Base-by-base conservation (phyloP, 768 basidiomycete species). In the Leccinum uliginosum region DNA sequence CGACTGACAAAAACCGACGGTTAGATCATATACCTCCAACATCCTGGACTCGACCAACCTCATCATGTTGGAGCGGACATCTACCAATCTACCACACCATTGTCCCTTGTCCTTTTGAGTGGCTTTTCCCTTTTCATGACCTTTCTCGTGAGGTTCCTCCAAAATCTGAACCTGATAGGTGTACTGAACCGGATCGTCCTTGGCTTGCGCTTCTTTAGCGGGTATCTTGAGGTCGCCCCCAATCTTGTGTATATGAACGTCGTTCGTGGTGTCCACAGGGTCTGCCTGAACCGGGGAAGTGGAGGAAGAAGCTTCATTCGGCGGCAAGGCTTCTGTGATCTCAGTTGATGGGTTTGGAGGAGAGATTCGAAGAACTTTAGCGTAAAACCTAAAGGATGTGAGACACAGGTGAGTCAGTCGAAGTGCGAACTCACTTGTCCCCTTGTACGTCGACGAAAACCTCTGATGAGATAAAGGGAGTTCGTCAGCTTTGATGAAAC, bases 91-190 rank as follows among this genome's bases (percentile, higher is more conserved):
- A 47, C 90, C 89, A 55, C 82, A 83, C 71, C 85, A 84, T 61
- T 86, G 83, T 34, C 76, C 80, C 60, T 84, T 84, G 49, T 80
- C 78, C 67, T 86, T 87, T 44, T 75, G 76, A 53, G 76, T 71
- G 23, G 72, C 76, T 71, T 79, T 83, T 48, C 74, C 79, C 68
- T 82, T 86, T 68, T 81, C 84, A 63, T 81, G 79, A 53, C 83
- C 80, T 64, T 85, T 87, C 57, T 85, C 84, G 59, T 84, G 81
- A 62, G 86, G 83, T 45, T 89, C 79, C 61, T 92, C 91, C 32
- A 93, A 79, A 49, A 98, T 81, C 63, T 91, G 87, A 21, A 93
- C 86, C 74, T 87, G 89, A 74, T 98, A 98, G 65, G 81, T 82
- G 74, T 98, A 98, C 52, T 82, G 78, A 50, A 79, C 75, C 1